Conservation (phyloP, 495 filamentous ascomycete species). For the Annulohypoxylon moriforme region DNA sequence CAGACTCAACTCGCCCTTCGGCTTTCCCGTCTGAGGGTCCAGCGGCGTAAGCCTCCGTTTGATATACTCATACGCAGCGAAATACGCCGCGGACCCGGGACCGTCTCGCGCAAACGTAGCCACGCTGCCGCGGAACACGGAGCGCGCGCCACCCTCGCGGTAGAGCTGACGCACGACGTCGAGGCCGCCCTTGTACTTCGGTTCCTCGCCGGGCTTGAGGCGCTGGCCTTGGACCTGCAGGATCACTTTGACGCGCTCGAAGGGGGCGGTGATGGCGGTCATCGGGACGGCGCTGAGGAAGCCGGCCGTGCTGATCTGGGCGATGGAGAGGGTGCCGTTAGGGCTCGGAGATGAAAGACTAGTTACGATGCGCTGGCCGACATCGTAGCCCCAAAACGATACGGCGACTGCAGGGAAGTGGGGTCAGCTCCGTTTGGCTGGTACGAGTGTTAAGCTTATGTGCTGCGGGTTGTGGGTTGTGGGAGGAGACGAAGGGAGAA, state of each 20-base stretch:
- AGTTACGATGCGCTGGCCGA: constrained; percentile 88
- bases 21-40: constrained; percentile 77
- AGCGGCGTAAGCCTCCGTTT: constrained; percentile 89
- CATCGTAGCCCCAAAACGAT: constrained; percentile 98
- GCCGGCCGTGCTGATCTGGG: constrained; percentile 89
- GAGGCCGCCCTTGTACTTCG: constrained; percentile 86
- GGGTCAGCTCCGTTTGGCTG: too few relatives aligned
- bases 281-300: constrained; percentile 99
- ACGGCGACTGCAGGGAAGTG: constrained; percentile 78
- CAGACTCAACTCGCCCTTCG: constrained; percentile 78
- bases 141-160: constrained; percentile 87
- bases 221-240: constrained; percentile 98
- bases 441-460: not conserved
- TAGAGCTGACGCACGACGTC: constrained; percentile 98
- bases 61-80: constrained; percentile 95
- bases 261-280: constrained; percentile 97
- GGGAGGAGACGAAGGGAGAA: constrained; percentile 23
- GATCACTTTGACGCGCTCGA: constrained; percentile 98
- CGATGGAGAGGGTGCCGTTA: constrained; percentile 77
- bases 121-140: constrained; percentile 88
- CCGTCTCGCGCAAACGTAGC: constrained; percentile 96
- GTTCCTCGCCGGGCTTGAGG: constrained; percentile 88
- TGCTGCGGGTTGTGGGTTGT: not conserved
- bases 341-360: constrained; percentile 71
- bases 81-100: constrained; percentile 93